phyloP scores from a whole-genome alignment of 2,329 filamentous ascomycete species.

The Colletotrichum endophyticum region DNA sequence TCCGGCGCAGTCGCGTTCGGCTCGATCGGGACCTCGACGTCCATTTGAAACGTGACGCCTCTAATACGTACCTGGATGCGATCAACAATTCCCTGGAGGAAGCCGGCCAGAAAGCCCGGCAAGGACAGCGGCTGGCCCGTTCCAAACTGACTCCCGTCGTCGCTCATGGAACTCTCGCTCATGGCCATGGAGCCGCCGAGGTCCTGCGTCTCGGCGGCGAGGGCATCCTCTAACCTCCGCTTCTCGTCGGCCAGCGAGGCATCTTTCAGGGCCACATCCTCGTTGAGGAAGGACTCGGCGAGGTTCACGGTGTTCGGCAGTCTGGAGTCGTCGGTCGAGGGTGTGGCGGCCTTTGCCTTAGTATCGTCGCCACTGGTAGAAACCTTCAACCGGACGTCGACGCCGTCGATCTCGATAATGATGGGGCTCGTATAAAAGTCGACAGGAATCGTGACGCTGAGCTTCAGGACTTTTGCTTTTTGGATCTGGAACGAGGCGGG shows the following conservation, averaged over 20 bases:
- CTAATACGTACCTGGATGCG: constrained; percentile 70
- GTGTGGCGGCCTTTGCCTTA: constrained; percentile 25
- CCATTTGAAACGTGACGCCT: constrained; percentile 69
- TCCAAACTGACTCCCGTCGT: constrained; percentile 66
- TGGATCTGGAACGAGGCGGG: constrained; percentile 74
- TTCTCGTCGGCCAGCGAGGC: constrained; percentile 68
- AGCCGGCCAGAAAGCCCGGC: constrained; percentile 72
- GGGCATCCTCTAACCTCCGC: constrained; percentile 70
- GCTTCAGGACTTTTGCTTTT: constrained; percentile 75
- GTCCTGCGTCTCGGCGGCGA: constrained; percentile 67
- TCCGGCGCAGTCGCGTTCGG: constrained; percentile 51
- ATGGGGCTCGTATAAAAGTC: constrained; percentile 89
- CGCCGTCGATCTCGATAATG: constrained; percentile 78
- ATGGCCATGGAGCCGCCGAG: constrained; percentile 64
- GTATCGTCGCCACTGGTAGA: constrained; percentile 34
- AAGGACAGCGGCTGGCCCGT: constrained; percentile 74
- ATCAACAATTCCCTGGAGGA: constrained; percentile 77
- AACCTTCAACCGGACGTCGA: constrained; percentile 72
- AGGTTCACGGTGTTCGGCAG: constrained; percentile 76
- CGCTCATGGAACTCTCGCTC: constrained; percentile 64
- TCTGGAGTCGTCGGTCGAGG: constrained; percentile 28
- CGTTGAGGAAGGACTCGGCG: constrained; percentile 74
- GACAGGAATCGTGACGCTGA: constrained; percentile 84
- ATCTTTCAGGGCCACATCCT: constrained; percentile 47
- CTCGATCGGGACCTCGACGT: constrained; percentile 62